Conservation (phyloP, 73 alveolate genomes). For the Paramecium caudatum region DNA sequence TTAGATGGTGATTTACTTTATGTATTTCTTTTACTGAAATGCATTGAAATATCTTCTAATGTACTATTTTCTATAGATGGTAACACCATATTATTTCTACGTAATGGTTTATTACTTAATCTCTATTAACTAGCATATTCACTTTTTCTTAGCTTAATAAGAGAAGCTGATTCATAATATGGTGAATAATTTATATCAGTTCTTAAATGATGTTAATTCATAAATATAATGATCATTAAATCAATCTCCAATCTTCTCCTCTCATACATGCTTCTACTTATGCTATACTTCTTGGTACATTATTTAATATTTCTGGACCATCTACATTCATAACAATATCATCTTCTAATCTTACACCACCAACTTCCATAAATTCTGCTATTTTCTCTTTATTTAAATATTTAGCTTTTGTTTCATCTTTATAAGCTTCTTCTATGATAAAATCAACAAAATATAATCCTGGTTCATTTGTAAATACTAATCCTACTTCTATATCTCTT, state of each 20-base stretch:
- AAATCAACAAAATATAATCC: constrained; percentile 97
- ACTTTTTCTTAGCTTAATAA: background rate
- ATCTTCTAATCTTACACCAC: constrained; percentile 99
- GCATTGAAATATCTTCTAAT: constrained; percentile 43
- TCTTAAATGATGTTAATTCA: constrained; percentile 2
- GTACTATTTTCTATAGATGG: constrained; percentile 64
- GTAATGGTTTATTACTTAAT: background rate
- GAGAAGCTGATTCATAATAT: constrained; percentile 17
- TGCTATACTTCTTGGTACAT: constrained; percentile 96
- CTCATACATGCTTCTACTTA: constrained; percentile 94
- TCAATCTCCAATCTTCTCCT: constrained; percentile 30
- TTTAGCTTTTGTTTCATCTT: constrained; percentile 75
- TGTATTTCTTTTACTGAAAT: constrained; percentile 2
- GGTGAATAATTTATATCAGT: constrained; percentile 5
- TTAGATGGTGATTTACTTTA: background rate
- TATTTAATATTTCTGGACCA: constrained; percentile 93
- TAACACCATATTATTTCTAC: background rate
- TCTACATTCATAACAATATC: constrained; percentile 90
- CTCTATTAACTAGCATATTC: background rate
- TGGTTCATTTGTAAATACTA: constrained; percentile 83
- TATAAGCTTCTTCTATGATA: constrained; percentile 85
- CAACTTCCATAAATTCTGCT: constrained; percentile 90
- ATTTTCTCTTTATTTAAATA: constrained; percentile 86
- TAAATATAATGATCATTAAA: constrained; percentile 7
- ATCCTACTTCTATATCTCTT: constrained; percentile 92